Conservation (phyloP, 768 basidiomycete genomes). For the Leccinum subtestaceum region DNA sequence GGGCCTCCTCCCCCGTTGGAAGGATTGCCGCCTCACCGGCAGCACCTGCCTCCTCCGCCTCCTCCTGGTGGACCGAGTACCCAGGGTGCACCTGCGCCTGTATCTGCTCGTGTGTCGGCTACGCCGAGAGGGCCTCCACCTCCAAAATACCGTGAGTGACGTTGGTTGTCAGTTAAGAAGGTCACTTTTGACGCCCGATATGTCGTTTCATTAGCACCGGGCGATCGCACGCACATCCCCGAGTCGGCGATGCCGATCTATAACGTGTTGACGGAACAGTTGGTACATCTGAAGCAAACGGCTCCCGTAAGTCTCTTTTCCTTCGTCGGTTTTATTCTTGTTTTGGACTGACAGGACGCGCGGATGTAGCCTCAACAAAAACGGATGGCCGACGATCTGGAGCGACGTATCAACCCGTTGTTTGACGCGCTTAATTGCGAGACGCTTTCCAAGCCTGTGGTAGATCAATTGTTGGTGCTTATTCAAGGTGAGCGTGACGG, state of each 20-base stretch:
- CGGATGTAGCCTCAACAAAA: slow-evolving; percentile 71
- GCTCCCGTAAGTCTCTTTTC: slow-evolving; percentile 62
- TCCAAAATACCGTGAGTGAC: slow-evolving; percentile 59
- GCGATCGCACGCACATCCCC: slow-evolving; percentile 92
- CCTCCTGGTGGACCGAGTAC: slow-evolving; percentile 29
- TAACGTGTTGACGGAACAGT: slow-evolving; percentile 58
- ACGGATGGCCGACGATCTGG: slow-evolving; percentile 81
- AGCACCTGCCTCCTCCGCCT: slow-evolving; percentile 23
- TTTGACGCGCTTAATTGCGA: slow-evolving; percentile 94
- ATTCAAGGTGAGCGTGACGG: slow-evolving; percentile 57
- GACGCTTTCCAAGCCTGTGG: slow-evolving; percentile 65
- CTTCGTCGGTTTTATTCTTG: neutral
- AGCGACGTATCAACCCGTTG: slow-evolving; percentile 78
- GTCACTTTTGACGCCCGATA: neutral
- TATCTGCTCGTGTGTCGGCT: slow-evolving; percentile 30
- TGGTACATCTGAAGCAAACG: slow-evolving; percentile 67
- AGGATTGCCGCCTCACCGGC: slow-evolving; percentile 25
- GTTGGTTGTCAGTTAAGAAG: neutral
- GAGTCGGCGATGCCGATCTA: slow-evolving; percentile 63
- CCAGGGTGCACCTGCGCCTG: slow-evolving; percentile 20
- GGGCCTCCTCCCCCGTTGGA: slow-evolving; percentile 29
- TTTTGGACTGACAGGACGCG: neutral
- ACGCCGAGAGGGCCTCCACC: slow-evolving; percentile 39
- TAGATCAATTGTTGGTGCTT: slow-evolving; percentile 70
- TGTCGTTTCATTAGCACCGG: slow-evolving; percentile 54